These are phyloP conservation scores for Colletotrichum cordylinicola DNA, from an alignment of 2,329 filamentous ascomycete genomes.

Conservation along the genomic window DNA sequence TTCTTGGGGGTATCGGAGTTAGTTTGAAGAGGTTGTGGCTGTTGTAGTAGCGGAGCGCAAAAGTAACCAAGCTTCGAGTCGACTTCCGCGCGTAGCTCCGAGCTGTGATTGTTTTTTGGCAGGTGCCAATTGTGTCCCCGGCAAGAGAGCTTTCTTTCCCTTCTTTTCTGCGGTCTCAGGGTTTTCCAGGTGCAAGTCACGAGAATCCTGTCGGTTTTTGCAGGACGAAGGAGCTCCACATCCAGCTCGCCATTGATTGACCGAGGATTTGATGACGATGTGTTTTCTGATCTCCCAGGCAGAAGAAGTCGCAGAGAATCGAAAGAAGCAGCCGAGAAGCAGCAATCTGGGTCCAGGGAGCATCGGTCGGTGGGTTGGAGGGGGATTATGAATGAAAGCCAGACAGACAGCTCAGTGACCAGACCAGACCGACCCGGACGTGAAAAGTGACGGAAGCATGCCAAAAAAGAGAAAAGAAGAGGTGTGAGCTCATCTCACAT, in stretches of 20 bases:
- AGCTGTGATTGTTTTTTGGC: not conserved
- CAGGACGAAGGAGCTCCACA: conserved; percentile 19
- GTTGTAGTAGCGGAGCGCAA: not conserved
- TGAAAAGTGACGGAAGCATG: conserved; percentile 22
- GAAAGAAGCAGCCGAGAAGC: not conserved
- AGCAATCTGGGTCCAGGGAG: not conserved
- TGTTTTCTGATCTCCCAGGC: not conserved
- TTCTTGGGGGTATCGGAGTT: not conserved
- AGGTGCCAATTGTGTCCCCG: not conserved
- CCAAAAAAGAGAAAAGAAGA: conserved; percentile 16
- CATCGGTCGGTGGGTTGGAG: conserved; percentile 15
- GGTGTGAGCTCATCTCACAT: conserved; percentile 21
- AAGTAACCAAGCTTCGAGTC: not conserved
- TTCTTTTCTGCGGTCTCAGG: not conserved
- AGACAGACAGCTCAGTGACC: not conserved
- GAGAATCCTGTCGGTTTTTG: conserved; percentile 20
- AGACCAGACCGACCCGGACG: conserved; percentile 1
- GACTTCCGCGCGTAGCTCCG: not conserved
- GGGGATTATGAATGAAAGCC: conserved; percentile 18
- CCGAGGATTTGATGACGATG: not conserved
- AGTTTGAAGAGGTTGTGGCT: not conserved
- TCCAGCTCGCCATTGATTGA: conserved; percentile 18
- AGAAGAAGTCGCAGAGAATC: not conserved
- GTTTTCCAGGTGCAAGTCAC: conserved; percentile 5
- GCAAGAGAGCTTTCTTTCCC: not conserved